A percentile compares a stretch with the other conserved stretches of the same genome.
Evolutionary conservation across 352 stramenopile species (phyloP).

Genomic region (Blastocystis sp.): DNA sequence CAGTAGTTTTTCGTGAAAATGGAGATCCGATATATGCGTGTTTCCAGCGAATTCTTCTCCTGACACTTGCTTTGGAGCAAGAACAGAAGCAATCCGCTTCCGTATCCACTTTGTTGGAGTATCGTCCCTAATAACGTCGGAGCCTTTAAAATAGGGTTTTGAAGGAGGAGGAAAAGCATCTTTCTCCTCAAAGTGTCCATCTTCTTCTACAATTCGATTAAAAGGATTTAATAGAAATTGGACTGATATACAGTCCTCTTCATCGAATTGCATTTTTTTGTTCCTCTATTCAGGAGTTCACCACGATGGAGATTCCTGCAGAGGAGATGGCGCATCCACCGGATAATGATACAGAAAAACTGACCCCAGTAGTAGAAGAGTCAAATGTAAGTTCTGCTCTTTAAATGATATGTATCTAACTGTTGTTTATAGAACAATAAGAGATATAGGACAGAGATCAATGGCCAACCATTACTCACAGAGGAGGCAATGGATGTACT

Average conservation of each 20-base stretch:
- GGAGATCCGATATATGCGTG: background rate
- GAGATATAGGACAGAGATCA: background rate
- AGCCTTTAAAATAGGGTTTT: conserved; percentile 49
- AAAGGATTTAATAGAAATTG: conserved; percentile 1
- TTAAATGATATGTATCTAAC: no score
- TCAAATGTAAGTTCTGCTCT: no score
- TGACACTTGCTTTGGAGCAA: background rate
- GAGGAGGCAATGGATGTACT: background rate
- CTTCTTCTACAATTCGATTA: background rate
- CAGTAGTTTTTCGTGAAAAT: background rate
- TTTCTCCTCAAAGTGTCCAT: background rate
- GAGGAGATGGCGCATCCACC: background rate
- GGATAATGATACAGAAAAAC: background rate
- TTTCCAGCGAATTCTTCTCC: background rate
- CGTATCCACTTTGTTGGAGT: background rate
- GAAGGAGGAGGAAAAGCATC: background rate
- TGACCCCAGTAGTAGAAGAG: no score
- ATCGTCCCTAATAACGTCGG: background rate
- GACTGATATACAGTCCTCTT: background rate
- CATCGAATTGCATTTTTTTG: background rate
- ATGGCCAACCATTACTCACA: background rate
- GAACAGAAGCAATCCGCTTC: background rate
- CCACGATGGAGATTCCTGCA: background rate
- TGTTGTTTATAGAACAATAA: background rate
- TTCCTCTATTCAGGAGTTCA: background rate